Evolutionary conservation across 2,329 filamentous ascomycete species (phyloP).

Genomic region (Fusarium chaquense): DNA sequence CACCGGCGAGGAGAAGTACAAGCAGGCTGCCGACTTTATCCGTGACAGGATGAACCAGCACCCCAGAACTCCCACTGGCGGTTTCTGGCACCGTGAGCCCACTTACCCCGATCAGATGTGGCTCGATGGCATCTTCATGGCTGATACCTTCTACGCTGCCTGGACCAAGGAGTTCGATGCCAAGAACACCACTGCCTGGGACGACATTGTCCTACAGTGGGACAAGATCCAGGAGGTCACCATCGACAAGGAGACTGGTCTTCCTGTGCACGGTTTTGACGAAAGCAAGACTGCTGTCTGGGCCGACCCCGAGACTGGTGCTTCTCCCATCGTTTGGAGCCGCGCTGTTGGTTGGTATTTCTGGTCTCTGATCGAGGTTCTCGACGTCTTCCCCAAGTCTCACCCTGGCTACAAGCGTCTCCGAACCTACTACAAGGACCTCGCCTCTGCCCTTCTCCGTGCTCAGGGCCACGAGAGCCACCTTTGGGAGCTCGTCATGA

Average conservation of each 20-base stretch:
- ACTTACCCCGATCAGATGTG: conserved; percentile 61
- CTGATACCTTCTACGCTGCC: conserved; percentile 58
- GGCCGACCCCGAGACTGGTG: conserved; percentile 64
- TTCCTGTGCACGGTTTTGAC: conserved; percentile 68
- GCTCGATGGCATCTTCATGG: conserved; percentile 68
- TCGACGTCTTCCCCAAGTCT: conserved; percentile 58
- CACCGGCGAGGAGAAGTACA: conserved; percentile 62
- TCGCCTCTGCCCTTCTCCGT: conserved; percentile 44
- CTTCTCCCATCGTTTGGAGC: conserved; percentile 66
- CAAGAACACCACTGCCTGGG: conserved; percentile 56
- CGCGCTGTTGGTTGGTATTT: conserved; percentile 67
- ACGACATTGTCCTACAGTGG: conserved; percentile 60
- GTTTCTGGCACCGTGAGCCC: conserved; percentile 65
- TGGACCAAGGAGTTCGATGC: conserved; percentile 56
- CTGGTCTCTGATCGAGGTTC: conserved; percentile 63
- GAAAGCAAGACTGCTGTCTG: conserved; percentile 61
- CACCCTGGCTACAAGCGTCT: conserved; percentile 54
- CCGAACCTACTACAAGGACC: conserved; percentile 51
- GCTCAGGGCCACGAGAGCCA: conserved; percentile 58
- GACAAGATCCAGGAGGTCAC: conserved; percentile 60
- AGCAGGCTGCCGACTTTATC: conserved; percentile 60
- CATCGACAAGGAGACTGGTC: conserved; percentile 51
- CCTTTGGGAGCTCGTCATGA: conserved; percentile 71
- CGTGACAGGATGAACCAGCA: conserved; percentile 61
- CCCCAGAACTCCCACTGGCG: conserved; percentile 62